Base-by-base conservation (phyloP, 148 eudicot genomes). In the Pouteria glomerata region DNA sequence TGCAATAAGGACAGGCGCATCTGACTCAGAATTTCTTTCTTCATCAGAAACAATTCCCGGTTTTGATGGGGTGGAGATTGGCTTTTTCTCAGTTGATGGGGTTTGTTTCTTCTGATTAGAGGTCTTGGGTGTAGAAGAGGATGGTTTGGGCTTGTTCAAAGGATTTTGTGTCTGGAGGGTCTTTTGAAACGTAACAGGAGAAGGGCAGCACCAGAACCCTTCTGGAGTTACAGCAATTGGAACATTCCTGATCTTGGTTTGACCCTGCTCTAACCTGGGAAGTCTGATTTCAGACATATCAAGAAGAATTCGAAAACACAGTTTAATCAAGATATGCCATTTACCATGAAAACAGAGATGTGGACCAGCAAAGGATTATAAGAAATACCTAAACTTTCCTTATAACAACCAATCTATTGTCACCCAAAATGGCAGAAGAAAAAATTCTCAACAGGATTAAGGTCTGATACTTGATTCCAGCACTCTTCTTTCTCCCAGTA, bases 181-280 rank as follows among this genome's bases (percentile, higher is more conserved):
- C 65, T 88, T 93, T 48, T 85, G 98, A 66, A 90, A 90, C 41
- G 68, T 91, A 57, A 78, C 88, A 26, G 98, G 96, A 26, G 98
- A 85, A 50, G 98, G 96, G 33, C 98, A 93, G 23, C 98, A 93
- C 98, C 98, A 93, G 59, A 93, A 93, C 12, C 98, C 98, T 29
- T 93, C 98, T 27, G 98, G 96, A 33, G 98, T 93, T 47, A 93
- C 98, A 35, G 93, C 98, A 72, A 93, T 90, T 62, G 98, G 98
- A 26, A 93, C 98, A 77, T 74, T 93, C 65, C 77, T 85, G 53
- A 93, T 80, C 68, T 90, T 90, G 69, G 91, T 76, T 71, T 84
- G 92, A 15, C 85, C 86, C 66, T 82, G 79, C 45, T 86, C 85
- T 69, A 72, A 66, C 57, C 62, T 85, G 10, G 79, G 39, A 27